phyloP scores from a whole-genome alignment of 2,329 filamentous ascomycete species.

The Cladorrhinum sp. region DNA sequence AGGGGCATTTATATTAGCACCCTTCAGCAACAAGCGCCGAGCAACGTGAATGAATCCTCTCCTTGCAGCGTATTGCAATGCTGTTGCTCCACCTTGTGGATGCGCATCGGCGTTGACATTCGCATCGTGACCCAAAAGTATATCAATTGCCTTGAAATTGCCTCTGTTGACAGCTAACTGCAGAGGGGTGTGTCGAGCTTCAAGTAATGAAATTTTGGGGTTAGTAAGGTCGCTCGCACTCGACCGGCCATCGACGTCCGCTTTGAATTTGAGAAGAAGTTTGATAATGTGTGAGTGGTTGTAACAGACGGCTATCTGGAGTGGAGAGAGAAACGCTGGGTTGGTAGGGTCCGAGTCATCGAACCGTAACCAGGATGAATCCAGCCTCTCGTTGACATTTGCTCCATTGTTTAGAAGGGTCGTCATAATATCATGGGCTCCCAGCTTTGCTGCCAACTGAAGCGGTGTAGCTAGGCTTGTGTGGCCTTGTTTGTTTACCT shows the following conservation, averaged over 20 bases:
- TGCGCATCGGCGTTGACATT: background rate
- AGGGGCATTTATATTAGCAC: background rate
- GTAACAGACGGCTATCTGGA: background rate
- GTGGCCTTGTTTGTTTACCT: no score
- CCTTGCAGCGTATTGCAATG: constrained; percentile 5
- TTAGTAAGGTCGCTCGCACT: background rate
- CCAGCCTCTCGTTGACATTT: background rate
- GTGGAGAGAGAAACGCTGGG: background rate
- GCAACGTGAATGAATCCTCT: background rate
- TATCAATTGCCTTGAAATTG: background rate
- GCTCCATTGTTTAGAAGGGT: background rate
- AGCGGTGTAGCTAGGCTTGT: no score
- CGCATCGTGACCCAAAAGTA: background rate
- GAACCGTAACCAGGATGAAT: no score
- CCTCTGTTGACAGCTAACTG: background rate
- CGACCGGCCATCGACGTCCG: background rate
- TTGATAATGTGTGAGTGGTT: background rate
- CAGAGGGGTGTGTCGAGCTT: background rate
- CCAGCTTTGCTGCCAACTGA: background rate
- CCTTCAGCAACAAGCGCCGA: background rate
- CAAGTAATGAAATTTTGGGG: background rate
- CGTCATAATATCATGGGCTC: background rate
- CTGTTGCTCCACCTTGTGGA: background rate
- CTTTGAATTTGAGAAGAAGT: background rate
- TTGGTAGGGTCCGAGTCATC: background rate